Percentiles rank a stretch among this genome's conserved stretches.
These are phyloP conservation scores for Phytophthora boehmeriae DNA, from an alignment of 352 stramenopile genomes.

Conservation along the genomic window DNA sequence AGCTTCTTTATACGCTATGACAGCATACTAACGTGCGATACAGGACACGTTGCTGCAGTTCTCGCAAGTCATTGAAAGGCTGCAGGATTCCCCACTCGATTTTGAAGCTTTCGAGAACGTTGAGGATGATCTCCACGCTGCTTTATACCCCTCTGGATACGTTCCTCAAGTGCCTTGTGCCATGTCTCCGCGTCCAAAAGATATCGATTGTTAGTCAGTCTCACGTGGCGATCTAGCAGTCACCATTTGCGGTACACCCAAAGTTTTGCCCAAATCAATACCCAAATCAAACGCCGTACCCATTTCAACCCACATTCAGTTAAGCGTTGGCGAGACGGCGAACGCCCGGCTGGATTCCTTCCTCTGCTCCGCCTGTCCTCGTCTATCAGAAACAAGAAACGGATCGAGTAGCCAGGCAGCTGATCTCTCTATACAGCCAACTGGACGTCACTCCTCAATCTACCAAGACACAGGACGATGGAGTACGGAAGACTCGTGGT, in stretches of 20 bases:
- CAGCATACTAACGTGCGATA: conserved; percentile 5
- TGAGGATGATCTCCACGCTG: conserved; percentile 21
- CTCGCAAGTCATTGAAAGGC: conserved; percentile 54
- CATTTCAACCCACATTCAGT: too few relatives aligned
- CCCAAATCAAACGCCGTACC: too few relatives aligned
- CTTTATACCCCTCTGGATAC: conserved; percentile 11
- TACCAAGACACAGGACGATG: conserved; percentile 26
- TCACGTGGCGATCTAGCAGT: too few relatives aligned
- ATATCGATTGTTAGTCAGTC: too few relatives aligned
- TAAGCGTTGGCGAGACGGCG: too few relatives aligned
- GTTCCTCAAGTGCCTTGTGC: conserved; percentile 5
- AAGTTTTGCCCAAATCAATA: too few relatives aligned
- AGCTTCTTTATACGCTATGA: neutral
- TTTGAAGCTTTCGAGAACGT: conserved; percentile 45
- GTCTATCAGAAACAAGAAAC: too few relatives aligned
- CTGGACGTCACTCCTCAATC: conserved; percentile 12
- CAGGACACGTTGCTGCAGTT: conserved; percentile 70
- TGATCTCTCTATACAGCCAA: neutral
- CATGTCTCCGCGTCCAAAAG: neutral
- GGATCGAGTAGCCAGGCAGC: too few relatives aligned
- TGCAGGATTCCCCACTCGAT: conserved; percentile 53
- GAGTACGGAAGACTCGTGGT: conserved; percentile 87
- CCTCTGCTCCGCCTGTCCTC: too few relatives aligned
- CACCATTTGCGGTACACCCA: too few relatives aligned
- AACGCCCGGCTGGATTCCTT: too few relatives aligned